These are phyloP conservation scores for Platanus orientalis DNA, from an alignment of 164 flowering plant species.

Conservation along the genomic window DNA sequence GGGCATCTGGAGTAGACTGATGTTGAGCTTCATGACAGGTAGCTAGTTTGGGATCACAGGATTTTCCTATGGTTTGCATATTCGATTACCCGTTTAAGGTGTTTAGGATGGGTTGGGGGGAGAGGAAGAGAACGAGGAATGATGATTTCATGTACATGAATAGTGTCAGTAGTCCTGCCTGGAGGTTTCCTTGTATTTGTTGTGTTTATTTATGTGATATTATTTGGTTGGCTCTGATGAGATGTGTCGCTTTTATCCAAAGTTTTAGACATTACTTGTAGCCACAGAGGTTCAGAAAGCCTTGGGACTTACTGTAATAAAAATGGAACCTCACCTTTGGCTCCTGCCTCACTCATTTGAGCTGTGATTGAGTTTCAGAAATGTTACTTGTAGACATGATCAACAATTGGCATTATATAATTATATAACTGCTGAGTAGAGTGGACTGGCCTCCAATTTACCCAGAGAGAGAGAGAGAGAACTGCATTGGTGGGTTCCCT, in stretches of 20 bases:
- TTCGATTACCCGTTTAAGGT: neutral
- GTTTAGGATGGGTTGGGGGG: neutral
- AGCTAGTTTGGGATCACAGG: neutral
- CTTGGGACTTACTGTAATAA: slow-evolving; percentile 1
- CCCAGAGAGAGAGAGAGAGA: too few species aligned
- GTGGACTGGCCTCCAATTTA: too few species aligned
- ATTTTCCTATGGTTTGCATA: slow-evolving; percentile 3
- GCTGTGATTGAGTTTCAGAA: too few species aligned
- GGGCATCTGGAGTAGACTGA: slow-evolving; percentile 4
- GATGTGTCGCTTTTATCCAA: neutral
- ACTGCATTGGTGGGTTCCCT: too few species aligned
- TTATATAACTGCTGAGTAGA: too few species aligned
- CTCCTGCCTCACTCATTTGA: too few species aligned
- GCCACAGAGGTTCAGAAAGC: slow-evolving; percentile 2
- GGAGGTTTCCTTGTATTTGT: slow-evolving; percentile 1
- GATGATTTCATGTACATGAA: slow-evolving; percentile 1
- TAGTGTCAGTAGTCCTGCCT: neutral
- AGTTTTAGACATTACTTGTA: neutral
- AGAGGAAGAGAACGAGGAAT: neutral
- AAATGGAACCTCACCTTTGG: neutral
- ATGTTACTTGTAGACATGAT: too few species aligned
- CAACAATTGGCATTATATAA: too few species aligned
- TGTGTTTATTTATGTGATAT: neutral
- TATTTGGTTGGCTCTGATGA: slow-evolving; percentile 3
- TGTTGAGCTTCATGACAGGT: slow-evolving; percentile 5